Conservation (phyloP, 768 basidiomycete genomes). For the Trametes maxima region DNA sequence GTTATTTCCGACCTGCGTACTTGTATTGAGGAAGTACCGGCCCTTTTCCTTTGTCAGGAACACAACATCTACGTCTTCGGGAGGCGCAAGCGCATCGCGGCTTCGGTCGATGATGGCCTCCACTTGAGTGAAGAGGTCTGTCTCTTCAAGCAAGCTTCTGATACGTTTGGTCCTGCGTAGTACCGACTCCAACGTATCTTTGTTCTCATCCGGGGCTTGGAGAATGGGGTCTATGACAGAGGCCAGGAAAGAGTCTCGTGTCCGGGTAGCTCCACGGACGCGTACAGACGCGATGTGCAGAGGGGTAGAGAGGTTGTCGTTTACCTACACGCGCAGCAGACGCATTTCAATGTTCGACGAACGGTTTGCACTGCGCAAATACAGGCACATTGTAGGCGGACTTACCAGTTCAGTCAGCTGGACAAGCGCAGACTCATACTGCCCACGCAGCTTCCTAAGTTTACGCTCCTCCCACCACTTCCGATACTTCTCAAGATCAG, state of each 20-base stretch:
- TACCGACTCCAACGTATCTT: conserved; percentile 58
- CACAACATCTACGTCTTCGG: conserved; percentile 76
- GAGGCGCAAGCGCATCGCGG: conserved; percentile 51
- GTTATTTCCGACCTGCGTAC: conserved; percentile 91
- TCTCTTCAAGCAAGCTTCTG: conserved; percentile 62
- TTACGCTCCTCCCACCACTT: conserved; percentile 81
- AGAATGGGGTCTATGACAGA: conserved; percentile 65
- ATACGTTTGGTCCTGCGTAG: conserved; percentile 72
- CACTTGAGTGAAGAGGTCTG: conserved; percentile 77
- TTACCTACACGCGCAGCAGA: conserved; percentile 48
- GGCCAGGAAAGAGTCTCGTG: conserved; percentile 80
- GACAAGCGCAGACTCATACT: conserved; percentile 72
- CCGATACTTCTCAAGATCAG: conserved; percentile 55
- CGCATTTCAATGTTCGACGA: too few species aligned
- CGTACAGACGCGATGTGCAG: conserved; percentile 76
- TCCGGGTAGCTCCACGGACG: conserved; percentile 74
- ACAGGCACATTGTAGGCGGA: conserved; percentile 5
- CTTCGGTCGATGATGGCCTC: conserved; percentile 64
- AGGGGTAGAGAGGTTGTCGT: conserved; percentile 64
- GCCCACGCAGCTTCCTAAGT: conserved; percentile 64
- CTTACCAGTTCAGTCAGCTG: conserved; percentile 67
- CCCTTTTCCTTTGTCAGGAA: conserved; percentile 78
- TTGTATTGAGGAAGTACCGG: conserved; percentile 73
- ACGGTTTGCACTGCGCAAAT: background rate
- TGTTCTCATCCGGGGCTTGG: conserved; percentile 8